Evolutionary conservation across 1,139 yeast genomes (phyloP).

Genomic region (Nakaseomyces delphensis): DNA sequence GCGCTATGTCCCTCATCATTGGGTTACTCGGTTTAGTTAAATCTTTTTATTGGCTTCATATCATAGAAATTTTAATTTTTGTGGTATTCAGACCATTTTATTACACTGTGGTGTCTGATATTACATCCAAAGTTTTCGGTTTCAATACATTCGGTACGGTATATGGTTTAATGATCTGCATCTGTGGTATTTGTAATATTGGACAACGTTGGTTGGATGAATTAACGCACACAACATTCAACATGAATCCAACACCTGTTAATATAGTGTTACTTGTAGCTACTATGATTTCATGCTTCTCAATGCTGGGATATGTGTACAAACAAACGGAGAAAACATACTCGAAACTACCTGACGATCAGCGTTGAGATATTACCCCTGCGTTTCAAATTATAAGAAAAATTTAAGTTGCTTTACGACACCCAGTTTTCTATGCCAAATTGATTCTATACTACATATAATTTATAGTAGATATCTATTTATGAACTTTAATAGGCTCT

Average conservation of each 20-base stretch:
- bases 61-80: slow-evolving; percentile 56
- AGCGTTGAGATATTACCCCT: neutral
- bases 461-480: no score
- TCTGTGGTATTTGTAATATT: slow-evolving; percentile 71
- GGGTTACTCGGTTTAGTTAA: slow-evolving; percentile 62
- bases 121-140: slow-evolving; percentile 87
- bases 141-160: slow-evolving; percentile 85
- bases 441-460: no score
- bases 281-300: slow-evolving; percentile 13
- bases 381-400: no score
- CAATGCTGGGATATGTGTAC: slow-evolving; percentile 5
- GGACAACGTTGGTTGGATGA: slow-evolving; percentile 62
- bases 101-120: slow-evolving; percentile 86
- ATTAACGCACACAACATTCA: slow-evolving; percentile 55
- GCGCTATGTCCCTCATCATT: slow-evolving; percentile 47
- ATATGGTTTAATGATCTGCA: slow-evolving; percentile 78
- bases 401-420: no score
- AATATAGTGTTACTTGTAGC: slow-evolving; percentile 44
- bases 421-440: no score
- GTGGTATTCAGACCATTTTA: slow-evolving; percentile 88
- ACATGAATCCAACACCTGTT: slow-evolving; percentile 72
- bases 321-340: neutral
- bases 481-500: no score
- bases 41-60: slow-evolving; percentile 43
- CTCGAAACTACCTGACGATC: neutral